These are phyloP conservation scores for Apiospora aurea DNA, from an alignment of 2,329 filamentous ascomycete genomes.

Conservation along the genomic window DNA sequence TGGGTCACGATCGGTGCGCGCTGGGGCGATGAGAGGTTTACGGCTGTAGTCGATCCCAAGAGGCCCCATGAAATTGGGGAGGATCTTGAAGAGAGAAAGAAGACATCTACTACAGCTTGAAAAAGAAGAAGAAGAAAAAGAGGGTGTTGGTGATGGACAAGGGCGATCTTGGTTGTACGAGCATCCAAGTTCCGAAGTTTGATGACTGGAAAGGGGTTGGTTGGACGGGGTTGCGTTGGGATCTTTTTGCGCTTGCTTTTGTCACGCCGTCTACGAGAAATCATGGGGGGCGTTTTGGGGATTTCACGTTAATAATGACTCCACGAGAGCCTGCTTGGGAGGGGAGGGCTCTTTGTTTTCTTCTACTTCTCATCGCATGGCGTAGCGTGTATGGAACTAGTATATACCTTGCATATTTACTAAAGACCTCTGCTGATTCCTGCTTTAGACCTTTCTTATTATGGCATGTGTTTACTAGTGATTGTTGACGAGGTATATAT, in stretches of 20 bases:
- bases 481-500: neutral
- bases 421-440: conserved; percentile 5
- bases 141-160: neutral
- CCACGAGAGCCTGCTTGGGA: conserved; percentile 22
- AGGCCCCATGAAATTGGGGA: conserved; percentile 60
- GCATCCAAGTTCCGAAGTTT: neutral
- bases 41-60: conserved; percentile 62
- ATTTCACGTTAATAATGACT: conserved; percentile 29
- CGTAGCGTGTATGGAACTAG: conserved; percentile 31
- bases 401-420: conserved; percentile 28
- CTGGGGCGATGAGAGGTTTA: conserved; percentile 63
- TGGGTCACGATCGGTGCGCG: conserved; percentile 74
- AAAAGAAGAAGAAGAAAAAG: neutral
- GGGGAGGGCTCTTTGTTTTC: neutral
- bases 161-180: neutral
- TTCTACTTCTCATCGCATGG: conserved; percentile 31
- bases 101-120: conserved; percentile 27
- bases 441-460: neutral
- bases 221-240: neutral
- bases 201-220: conserved; percentile 3
- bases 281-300: conserved; percentile 32
- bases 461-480: neutral
- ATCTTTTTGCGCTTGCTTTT: conserved; percentile 18
- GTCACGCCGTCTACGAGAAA: conserved; percentile 30
- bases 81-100: conserved; percentile 55